These are phyloP conservation scores for Eucalyptus shirleyi DNA, from an alignment of 345 rosid genomes.

Conservation along the genomic window DNA sequence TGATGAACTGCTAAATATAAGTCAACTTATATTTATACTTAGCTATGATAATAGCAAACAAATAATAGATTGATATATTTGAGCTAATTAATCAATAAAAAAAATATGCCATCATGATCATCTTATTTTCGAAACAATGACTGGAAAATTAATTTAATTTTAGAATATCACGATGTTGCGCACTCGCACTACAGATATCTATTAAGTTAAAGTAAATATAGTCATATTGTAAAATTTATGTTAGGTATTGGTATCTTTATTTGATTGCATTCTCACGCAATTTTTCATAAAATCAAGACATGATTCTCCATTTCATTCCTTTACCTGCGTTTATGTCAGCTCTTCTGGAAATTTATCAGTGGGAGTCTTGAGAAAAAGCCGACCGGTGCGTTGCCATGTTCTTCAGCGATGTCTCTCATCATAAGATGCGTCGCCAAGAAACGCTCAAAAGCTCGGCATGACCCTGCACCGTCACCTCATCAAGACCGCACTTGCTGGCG, in stretches of 20 bases:
- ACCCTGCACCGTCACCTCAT: slow-evolving; percentile 15
- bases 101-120: not conserved
- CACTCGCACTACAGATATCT: not conserved
- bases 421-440: not conserved
- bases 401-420: not conserved
- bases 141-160: not conserved
- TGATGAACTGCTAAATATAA: not conserved
- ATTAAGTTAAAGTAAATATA: not conserved
- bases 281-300: not conserved
- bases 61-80: accelerated
- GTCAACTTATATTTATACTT: not conserved
- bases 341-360: not conserved
- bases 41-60: not conserved
- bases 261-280: not conserved
- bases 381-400: not conserved
- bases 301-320: not conserved
- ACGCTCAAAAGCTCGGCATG: not conserved
- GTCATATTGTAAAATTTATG: not conserved
- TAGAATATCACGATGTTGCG: not conserved
- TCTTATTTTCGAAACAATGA: not conserved
- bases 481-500: slow-evolving; percentile 15
- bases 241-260: not conserved
- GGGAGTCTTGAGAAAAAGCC: not conserved
- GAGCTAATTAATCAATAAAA: not conserved
- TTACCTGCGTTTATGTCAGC: not conserved